phyloP scores from a whole-genome alignment of 495 filamentous ascomycete species.

The Patellaria atrata region DNA sequence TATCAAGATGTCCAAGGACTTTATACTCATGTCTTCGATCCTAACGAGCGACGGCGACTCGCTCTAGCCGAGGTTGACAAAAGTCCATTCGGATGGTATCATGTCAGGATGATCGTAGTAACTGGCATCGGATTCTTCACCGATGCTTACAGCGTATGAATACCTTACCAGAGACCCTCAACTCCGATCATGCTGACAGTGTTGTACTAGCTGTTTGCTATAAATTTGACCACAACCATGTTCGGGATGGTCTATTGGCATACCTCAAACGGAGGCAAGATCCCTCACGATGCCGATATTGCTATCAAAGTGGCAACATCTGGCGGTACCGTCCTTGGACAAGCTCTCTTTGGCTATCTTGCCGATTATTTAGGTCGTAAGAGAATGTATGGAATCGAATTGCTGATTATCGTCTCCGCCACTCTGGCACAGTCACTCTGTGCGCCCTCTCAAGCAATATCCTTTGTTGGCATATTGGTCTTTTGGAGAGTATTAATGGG shows the following conservation, averaged over 20 bases:
- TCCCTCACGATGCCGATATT: constrained; percentile 51
- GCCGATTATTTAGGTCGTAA: constrained; percentile 69
- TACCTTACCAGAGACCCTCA: too few species aligned
- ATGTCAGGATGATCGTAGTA: constrained; percentile 57
- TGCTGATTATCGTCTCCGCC: constrained; percentile 76
- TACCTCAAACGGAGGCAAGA: constrained; percentile 30
- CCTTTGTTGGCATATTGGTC: constrained; percentile 61
- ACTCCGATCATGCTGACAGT: background rate
- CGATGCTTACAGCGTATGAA: constrained; percentile 59
- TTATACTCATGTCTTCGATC: constrained; percentile 45
- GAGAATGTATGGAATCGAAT: constrained; percentile 75
- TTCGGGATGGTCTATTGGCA: constrained; percentile 61
- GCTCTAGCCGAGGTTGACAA: constrained; percentile 69
- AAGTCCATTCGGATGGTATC: constrained; percentile 66
- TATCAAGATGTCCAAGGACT: constrained; percentile 17
- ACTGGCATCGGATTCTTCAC: constrained; percentile 78
- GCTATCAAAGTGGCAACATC: constrained; percentile 81
- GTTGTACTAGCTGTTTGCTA: constrained; percentile 42
- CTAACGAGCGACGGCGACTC: constrained; percentile 58
- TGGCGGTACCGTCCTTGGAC: constrained; percentile 70
- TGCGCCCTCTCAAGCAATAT: constrained; percentile 47
- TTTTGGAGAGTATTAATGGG: constrained; percentile 80
- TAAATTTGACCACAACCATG: constrained; percentile 46
- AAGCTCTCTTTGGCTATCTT: constrained; percentile 64
- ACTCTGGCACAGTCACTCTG: constrained; percentile 64